Base-by-base conservation (phyloP, 108 stramenopile species). In the Schizochytrium sp. region DNA sequence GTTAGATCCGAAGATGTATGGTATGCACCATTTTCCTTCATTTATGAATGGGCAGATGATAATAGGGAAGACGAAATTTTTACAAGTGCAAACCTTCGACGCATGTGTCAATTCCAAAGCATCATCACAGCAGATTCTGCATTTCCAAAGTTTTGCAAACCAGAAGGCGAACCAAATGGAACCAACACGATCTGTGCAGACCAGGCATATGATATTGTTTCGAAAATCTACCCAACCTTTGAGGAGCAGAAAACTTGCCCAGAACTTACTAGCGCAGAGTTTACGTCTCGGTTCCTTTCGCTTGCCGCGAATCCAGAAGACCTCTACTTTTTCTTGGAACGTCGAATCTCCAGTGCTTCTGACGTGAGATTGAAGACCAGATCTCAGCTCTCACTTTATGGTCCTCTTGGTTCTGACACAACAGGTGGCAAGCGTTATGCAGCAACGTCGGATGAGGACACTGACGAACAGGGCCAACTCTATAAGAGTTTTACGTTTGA, bases 61-160 rank as follows among this genome's bases (percentile, higher is more conserved):
- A 8, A 28, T 58, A 12, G 28, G 10, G 8, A 12, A 13, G 46
- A 8, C 44, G 60, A 69, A 41, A 72, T 89, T 2, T 44, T 73
- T 46, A 89, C 88, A 61, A 61, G 69, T 17, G 55, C 46, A 28
- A 69, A 42, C 55, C 61, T 89, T 28, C 61, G 45, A 53, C 46
- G 49, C 15, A 89, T 89, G 28, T 89, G 88, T 56, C 4, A 76
- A 56, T 50, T 89, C 45, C 56, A 89, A 40, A 4, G 17, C 55
- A 40, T 89, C 42, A 10, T 89, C 2, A 89, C 49, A 17, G 46
- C 38, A 4, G 50, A 73, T 55, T 50, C 72, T 15, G 40, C 40
- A 38, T 89, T 89, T 55, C 61, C 57, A 38, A 58, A 89, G 53
- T 73, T 56, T 72, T 73, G 72, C 72, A 7, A 5, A 53, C 53